Evolutionary conservation across 2,329 filamentous ascomycete species (phyloP).

Genomic region (Lasiodiplodia hormozganensis): DNA sequence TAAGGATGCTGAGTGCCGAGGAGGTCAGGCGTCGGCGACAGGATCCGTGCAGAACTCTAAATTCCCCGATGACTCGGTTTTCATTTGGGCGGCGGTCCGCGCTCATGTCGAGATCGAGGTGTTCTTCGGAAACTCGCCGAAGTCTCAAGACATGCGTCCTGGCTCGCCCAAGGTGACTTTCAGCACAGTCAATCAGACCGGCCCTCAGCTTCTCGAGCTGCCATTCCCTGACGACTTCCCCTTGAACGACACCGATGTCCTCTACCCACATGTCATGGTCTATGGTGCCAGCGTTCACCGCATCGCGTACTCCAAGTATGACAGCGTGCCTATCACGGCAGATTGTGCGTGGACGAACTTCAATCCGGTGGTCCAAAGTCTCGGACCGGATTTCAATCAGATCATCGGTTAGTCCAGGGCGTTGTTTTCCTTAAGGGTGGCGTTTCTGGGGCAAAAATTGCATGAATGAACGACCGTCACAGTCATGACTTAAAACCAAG

Average conservation of each 20-base stretch:
- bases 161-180: constrained; percentile 24
- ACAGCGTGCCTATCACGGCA: constrained; percentile 27
- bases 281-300: constrained; percentile 2
- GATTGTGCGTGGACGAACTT: constrained; percentile 29
- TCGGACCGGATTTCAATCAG: constrained; percentile 23
- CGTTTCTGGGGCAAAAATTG: background rate
- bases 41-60: constrained; percentile 38
- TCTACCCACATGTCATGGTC: constrained; percentile 27
- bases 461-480: constrained; percentile 3
- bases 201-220: constrained; percentile 14
- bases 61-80: constrained; percentile 45
- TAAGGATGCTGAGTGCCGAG: constrained; percentile 41
- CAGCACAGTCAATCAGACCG: constrained; percentile 20
- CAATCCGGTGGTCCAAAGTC: constrained; percentile 24
- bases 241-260: constrained; percentile 10
- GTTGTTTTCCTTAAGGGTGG: no score
- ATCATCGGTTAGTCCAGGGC: background rate
- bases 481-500: background rate
- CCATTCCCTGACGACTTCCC: constrained; percentile 28
- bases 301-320: constrained; percentile 28
- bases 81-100: constrained; percentile 46
- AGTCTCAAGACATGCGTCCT: constrained; percentile 4
- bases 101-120: constrained; percentile 30
- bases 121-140: constrained; percentile 15
- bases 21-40: constrained; percentile 37